These are phyloP conservation scores for Talaromyces sp. DNA, from an alignment of 2,329 filamentous ascomycete genomes.

Conservation along the genomic window DNA sequence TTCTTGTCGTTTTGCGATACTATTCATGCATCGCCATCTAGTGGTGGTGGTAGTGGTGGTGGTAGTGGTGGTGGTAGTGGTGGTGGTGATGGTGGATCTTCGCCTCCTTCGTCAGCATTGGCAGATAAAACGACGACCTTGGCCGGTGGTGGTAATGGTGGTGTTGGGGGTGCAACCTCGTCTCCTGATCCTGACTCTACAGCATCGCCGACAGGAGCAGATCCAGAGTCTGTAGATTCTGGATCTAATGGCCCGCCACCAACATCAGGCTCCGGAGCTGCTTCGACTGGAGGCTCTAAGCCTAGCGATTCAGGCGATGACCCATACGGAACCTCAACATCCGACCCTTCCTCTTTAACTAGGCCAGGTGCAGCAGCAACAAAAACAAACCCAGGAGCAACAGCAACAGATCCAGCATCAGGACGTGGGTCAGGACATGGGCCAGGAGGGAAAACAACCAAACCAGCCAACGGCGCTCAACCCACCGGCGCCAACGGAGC, in stretches of 20 bases:
- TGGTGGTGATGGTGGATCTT: neutral
- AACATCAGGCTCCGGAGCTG: neutral
- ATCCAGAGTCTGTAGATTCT: neutral
- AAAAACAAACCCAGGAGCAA: neutral
- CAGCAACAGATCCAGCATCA: neutral
- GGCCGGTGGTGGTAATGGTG: neutral
- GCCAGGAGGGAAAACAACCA: neutral
- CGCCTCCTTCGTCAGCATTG: neutral
- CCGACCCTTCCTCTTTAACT: neutral
- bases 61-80: too few relatives aligned
- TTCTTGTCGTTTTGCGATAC: constrained; percentile 12
- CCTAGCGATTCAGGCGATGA: neutral
- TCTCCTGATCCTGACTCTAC: neutral
- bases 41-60: too few relatives aligned
- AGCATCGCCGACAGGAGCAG: neutral
- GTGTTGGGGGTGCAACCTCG: neutral
- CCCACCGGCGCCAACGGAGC: neutral
- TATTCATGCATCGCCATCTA: neutral
- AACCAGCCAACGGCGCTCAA: neutral
- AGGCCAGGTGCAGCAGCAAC: neutral
- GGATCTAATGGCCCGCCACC: neutral
- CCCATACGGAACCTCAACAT: neutral
- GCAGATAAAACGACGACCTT: neutral
- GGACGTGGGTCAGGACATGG: too few relatives aligned
- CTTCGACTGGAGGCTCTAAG: neutral